phyloP scores from a whole-genome alignment of 768 basidiomycete genomes.

The Amanita rubescens region DNA sequence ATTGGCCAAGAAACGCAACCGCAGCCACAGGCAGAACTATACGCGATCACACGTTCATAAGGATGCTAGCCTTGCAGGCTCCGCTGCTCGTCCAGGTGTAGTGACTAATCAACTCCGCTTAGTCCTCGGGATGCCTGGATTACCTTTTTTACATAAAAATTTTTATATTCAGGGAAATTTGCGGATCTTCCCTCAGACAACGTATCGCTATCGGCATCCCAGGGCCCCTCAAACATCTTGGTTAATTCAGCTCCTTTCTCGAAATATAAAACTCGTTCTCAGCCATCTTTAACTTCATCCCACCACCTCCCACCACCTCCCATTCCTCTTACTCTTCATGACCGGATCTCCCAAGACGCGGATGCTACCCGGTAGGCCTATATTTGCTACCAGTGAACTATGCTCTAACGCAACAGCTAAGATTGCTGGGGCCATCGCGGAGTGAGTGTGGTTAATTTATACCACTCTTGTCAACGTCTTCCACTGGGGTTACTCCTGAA shows the following conservation, averaged over 20 bases:
- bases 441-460: constrained; percentile 21
- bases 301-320: not conserved
- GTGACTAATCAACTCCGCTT: not conserved
- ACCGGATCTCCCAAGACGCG: not conserved
- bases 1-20: not conserved
- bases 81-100: not conserved
- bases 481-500: not conserved
- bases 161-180: not conserved
- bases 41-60: not conserved
- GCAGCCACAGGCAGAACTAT: too few species aligned
- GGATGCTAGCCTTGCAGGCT: too few species aligned
- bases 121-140: not conserved
- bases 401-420: constrained; percentile 10
- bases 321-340: not conserved
- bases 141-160: not conserved
- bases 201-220: not conserved
- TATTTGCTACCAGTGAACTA: not conserved
- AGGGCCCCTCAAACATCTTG: not conserved
- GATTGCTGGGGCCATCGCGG: constrained; percentile 68
- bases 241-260: not conserved
- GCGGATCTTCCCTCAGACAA: constrained; percentile 4
- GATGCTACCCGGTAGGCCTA: constrained; percentile 2
- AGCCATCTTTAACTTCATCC: not conserved
- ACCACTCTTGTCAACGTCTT: not conserved
- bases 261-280: not conserved